phyloP scores from a whole-genome alignment of 2,329 filamentous ascomycete species.

The Zasmidium cellare region DNA sequence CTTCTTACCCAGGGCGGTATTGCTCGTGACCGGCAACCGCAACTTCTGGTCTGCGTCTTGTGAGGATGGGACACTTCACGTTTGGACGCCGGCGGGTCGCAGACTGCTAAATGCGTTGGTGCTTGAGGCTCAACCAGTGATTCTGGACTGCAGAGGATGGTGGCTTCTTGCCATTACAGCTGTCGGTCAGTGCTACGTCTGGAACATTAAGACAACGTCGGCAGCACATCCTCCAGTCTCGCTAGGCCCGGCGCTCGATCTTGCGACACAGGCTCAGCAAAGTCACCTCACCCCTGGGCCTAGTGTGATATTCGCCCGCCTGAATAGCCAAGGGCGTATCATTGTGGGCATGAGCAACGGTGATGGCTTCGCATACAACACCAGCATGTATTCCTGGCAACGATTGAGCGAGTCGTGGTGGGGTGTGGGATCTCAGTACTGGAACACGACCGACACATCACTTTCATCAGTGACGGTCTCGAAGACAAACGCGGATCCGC shows the following conservation, averaged over 20 bases:
- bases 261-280: conserved; percentile 76
- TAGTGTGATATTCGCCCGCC: conserved; percentile 83
- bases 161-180: conserved; percentile 90
- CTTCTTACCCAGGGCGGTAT: conserved; percentile 79
- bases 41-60: conserved; percentile 91
- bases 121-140: conserved; percentile 88
- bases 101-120: conserved; percentile 81
- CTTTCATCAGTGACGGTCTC: conserved; percentile 72
- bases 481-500: conserved; percentile 17
- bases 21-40: conserved; percentile 88
- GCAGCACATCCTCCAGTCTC: conserved; percentile 83
- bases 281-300: conserved; percentile 77
- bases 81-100: conserved; percentile 90
- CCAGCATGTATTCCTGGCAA: conserved; percentile 87
- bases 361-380: conserved; percentile 88
- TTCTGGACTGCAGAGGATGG: conserved; percentile 84
- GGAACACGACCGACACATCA: conserved; percentile 94
- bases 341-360: conserved; percentile 92
- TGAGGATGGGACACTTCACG: conserved; percentile 85
- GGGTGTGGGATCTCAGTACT: conserved; percentile 96
- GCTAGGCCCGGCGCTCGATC: conserved; percentile 82
- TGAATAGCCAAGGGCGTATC: conserved; percentile 84
- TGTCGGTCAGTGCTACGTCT: conserved; percentile 86
- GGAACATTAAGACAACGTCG: conserved; percentile 81
- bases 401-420: conserved; percentile 96